Conservation (phyloP, 192 early-diverging fungal species). For the Podila clonocystis region DNA sequence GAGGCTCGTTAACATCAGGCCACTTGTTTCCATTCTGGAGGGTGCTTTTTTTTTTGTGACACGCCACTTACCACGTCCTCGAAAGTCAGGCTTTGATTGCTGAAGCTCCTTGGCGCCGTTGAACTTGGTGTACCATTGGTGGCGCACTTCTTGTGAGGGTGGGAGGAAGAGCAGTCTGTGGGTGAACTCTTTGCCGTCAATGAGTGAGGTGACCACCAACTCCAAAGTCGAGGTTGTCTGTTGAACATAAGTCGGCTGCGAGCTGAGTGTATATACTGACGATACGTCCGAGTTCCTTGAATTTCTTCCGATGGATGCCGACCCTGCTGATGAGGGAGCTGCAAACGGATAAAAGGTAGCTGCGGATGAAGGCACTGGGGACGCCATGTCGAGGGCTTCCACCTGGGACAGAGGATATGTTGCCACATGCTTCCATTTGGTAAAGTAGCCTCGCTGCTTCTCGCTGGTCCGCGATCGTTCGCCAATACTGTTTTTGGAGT, state of each 20-base stretch:
- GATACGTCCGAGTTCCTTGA: conserved; percentile 16
- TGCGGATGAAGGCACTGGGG: conserved; percentile 48
- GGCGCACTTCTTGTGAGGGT: conserved; percentile 40
- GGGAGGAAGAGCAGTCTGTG: conserved; percentile 31
- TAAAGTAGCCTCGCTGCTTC: conserved; percentile 70
- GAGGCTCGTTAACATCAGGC: neutral
- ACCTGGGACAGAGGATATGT: conserved; percentile 64
- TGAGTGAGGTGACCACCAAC: conserved; percentile 23
- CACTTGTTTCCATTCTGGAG: neutral
- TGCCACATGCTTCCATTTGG: conserved; percentile 76
- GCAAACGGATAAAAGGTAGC: conserved; percentile 50
- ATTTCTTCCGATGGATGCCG: neutral
- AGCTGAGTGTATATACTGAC: conserved; percentile 25
- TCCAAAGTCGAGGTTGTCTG: conserved; percentile 39
- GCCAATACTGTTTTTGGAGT: conserved; percentile 32
- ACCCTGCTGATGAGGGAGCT: conserved; percentile 24
- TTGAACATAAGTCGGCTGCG: conserved; percentile 6
- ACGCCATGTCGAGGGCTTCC: conserved; percentile 70
- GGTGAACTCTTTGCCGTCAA: conserved; percentile 34
- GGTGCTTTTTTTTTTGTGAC: too few species aligned
- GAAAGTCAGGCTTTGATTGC: conserved; percentile 9
- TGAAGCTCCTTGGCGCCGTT: conserved; percentile 30
- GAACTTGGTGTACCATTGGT: conserved; percentile 43
- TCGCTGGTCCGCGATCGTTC: conserved; percentile 59
- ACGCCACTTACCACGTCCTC: conserved; percentile 20